Percentiles rank a stretch among this genome's conserved stretches.
Conservation (phyloP, 1,284 basidiomycete species). For the Cryptococcus sp. region DNA sequence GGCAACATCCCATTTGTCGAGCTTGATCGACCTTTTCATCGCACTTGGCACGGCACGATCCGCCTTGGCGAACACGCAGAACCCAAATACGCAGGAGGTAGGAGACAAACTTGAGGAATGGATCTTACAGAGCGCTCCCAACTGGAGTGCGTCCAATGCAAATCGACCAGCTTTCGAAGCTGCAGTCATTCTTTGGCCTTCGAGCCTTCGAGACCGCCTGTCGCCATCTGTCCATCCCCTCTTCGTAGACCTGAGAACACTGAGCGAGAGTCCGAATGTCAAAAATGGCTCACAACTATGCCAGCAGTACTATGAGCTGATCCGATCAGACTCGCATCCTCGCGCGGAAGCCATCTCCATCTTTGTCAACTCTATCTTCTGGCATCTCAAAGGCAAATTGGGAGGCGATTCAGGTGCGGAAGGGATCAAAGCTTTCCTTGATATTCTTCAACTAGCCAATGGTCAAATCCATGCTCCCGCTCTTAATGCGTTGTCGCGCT, state of each 20-base stretch:
- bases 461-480: slow-evolving; percentile 44
- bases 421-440: slow-evolving; percentile 73
- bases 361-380: slow-evolving; percentile 62
- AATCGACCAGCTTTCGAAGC: slow-evolving; percentile 17
- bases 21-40: slow-evolving; percentile 30
- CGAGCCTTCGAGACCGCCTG: slow-evolving; percentile 6
- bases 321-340: slow-evolving; percentile 2
- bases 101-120: slow-evolving; percentile 20
- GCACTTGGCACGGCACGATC: slow-evolving; percentile 24
- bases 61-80: background rate
- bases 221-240: slow-evolving; percentile 7
- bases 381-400: slow-evolving; percentile 75
- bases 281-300: slow-evolving; percentile 15
- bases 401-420: slow-evolving; percentile 62
- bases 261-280: slow-evolving; percentile 5
- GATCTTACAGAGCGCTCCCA: slow-evolving; percentile 11
- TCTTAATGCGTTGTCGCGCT: slow-evolving; percentile 51
- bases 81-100: background rate
- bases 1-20: background rate
- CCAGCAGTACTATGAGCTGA: slow-evolving; percentile 13
- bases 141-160: slow-evolving; percentile 14
- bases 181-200: slow-evolving; percentile 37
- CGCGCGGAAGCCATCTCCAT: slow-evolving; percentile 3
- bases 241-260: slow-evolving; percentile 6
- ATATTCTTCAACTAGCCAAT: slow-evolving; percentile 59